These are phyloP conservation scores for Boletus rubropictus DNA, from an alignment of 768 basidiomycete genomes.

Conservation along the genomic window DNA sequence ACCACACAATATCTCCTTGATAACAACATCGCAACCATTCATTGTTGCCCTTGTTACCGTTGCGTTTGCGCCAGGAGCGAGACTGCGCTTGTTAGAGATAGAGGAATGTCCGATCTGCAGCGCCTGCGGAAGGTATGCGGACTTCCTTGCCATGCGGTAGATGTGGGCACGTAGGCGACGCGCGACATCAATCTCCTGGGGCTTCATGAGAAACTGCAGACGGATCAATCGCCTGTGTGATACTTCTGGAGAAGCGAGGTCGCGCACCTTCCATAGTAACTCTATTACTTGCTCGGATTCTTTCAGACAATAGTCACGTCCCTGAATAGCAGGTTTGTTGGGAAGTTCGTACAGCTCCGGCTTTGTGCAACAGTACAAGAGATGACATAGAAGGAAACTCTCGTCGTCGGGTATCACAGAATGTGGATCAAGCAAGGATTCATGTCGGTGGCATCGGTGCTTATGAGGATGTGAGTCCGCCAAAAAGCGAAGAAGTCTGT, in stretches of 20 bases:
- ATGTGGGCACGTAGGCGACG: conserved; percentile 18
- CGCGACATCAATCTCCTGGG: background rate
- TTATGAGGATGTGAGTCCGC: conserved; percentile 1
- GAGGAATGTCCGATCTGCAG: conserved; percentile 10
- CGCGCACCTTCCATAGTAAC: conserved; percentile 18
- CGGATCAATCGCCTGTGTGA: background rate
- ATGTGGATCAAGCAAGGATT: background rate
- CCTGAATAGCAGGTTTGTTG: background rate
- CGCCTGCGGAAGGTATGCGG: conserved; percentile 17
- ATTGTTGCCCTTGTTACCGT: conserved; percentile 16
- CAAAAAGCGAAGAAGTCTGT: conserved; percentile 8
- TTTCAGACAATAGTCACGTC: background rate
- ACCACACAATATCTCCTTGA: conserved; percentile 22
- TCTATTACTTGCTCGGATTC: conserved; percentile 21
- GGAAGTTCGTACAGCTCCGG: conserved; percentile 12
- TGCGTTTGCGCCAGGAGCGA: conserved; percentile 18
- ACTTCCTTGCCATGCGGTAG: conserved; percentile 29
- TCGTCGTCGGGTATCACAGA: conserved; percentile 12
- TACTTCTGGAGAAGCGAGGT: background rate
- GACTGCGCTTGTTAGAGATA: background rate
- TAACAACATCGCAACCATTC: conserved; percentile 13
- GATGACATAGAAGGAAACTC: conserved; percentile 11
- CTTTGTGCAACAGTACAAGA: conserved; percentile 18
- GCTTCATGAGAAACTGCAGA: conserved; percentile 12
- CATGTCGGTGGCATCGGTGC: conserved; percentile 14